Percentiles rank a stretch among this genome's conserved stretches.
phyloP scores from a whole-genome alignment of 495 filamentous ascomycete genomes.

The Halenospora varia region DNA sequence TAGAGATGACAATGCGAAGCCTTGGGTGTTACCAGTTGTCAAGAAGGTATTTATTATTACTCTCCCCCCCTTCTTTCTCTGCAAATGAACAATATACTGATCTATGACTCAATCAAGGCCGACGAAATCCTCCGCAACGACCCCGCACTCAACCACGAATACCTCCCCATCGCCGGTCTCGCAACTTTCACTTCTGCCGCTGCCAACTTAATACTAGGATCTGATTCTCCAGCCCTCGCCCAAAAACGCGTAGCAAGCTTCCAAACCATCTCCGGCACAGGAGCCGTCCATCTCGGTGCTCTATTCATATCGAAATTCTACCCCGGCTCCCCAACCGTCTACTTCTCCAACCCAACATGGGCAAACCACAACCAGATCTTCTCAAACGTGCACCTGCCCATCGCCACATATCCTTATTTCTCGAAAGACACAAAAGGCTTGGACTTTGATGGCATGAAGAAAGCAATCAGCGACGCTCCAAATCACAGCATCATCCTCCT shows the following conservation, averaged over 20 bases:
- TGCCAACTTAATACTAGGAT: constrained; percentile 82
- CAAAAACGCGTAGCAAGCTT: constrained; percentile 75
- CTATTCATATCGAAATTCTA: constrained; percentile 82
- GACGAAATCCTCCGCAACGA: constrained; percentile 84
- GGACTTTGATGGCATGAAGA: constrained; percentile 84
- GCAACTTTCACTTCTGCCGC: constrained; percentile 79
- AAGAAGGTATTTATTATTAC: constrained; percentile 65
- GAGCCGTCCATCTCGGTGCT: constrained; percentile 83
- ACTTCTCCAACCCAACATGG: constrained; percentile 94
- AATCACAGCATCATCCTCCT: constrained; percentile 81
- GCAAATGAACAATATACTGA: background rate
- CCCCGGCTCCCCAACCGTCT: constrained; percentile 64
- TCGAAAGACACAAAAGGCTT: constrained; percentile 78
- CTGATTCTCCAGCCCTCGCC: constrained; percentile 70
- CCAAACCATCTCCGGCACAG: constrained; percentile 89
- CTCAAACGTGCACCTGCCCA: constrained; percentile 76
- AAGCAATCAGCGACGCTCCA: constrained; percentile 61
- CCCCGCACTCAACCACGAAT: constrained; percentile 93
- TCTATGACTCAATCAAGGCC: constrained; percentile 54
- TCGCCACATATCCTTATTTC: constrained; percentile 92
- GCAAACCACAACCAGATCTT: constrained; percentile 99
- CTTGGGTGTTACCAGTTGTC: constrained; percentile 96
- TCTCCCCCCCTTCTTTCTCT: too few species aligned
- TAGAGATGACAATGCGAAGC: constrained; percentile 90
- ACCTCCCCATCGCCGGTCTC: constrained; percentile 92